phyloP scores from a whole-genome alignment of 345 rosid species.

The Rubroshorea leprosula region DNA sequence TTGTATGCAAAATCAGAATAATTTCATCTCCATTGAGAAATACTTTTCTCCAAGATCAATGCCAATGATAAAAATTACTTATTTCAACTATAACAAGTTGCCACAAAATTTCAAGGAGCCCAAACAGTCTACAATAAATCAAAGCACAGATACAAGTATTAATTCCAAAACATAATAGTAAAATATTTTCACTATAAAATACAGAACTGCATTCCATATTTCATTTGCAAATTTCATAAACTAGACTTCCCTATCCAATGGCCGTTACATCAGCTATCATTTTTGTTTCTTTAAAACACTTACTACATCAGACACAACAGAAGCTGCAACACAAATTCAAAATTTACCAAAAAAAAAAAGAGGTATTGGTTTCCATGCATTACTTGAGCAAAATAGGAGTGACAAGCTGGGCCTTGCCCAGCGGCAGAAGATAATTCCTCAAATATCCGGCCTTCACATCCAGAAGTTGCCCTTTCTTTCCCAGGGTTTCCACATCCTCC shows the following conservation, averaged over 20 bases:
- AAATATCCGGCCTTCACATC: conserved; percentile 87
- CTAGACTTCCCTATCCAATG: not conserved
- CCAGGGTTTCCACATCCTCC: conserved; percentile 69
- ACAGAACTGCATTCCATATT: not conserved
- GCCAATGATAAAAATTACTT: not conserved
- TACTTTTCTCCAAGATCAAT: not conserved
- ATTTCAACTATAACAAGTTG: not conserved
- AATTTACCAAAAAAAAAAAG: conserved; percentile 7
- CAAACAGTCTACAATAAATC: not conserved
- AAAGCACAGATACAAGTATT: too few species aligned
- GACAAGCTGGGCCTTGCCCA: conserved; percentile 80
- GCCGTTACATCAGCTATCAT: not conserved
- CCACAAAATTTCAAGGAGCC: not conserved
- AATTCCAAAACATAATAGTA: too few species aligned
- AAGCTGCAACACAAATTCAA: not conserved
- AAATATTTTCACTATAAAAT: not conserved
- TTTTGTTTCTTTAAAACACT: not conserved
- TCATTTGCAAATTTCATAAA: not conserved
- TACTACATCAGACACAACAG: not conserved
- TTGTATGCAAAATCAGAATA: not conserved
- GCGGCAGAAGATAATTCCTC: conserved; percentile 77
- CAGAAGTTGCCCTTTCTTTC: conserved; percentile 68
- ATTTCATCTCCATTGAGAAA: not conserved
- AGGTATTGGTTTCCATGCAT: conserved; percentile 5
- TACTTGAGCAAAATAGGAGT: conserved; percentile 82